phyloP scores from a whole-genome alignment of 768 basidiomycete genomes.

The Hygrophorus russula region DNA sequence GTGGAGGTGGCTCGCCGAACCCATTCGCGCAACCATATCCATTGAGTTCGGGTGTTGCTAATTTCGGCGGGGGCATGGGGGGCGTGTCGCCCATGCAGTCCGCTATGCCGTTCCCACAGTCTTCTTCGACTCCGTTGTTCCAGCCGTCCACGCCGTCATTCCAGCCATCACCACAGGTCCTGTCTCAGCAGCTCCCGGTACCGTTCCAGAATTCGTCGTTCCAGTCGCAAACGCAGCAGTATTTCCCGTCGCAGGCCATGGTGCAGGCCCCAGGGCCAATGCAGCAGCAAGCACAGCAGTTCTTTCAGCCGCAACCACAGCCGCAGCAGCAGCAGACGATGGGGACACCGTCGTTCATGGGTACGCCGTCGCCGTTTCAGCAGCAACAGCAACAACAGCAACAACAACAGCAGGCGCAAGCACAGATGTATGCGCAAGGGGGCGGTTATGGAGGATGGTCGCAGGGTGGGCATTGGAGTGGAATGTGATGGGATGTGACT shows the following conservation, averaged over 20 bases:
- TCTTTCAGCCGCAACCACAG: background rate
- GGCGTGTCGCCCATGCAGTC: no score
- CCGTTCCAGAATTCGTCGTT: background rate
- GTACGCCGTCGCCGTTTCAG: background rate
- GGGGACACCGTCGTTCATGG: background rate
- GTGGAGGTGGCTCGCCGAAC: background rate
- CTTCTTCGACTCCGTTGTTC: background rate
- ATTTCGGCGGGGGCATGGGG: no score
- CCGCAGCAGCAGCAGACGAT: background rate
- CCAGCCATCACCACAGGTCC: background rate
- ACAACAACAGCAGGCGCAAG: background rate
- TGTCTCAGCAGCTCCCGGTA: background rate
- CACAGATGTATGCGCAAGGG: background rate
- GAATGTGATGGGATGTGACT: background rate
- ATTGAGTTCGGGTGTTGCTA: no score
- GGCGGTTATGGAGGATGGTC: background rate
- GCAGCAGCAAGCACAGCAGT: background rate
- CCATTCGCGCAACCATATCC: no score
- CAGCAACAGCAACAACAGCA: background rate
- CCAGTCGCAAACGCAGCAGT: background rate
- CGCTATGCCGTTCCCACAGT: no score
- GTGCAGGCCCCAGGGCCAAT: background rate
- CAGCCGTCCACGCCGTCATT: background rate
- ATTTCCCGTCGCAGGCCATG: background rate
- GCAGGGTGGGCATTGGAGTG: constrained; percentile 1